Conservation (phyloP, 208 protist species). For the Trypanosoma rangeli region DNA sequence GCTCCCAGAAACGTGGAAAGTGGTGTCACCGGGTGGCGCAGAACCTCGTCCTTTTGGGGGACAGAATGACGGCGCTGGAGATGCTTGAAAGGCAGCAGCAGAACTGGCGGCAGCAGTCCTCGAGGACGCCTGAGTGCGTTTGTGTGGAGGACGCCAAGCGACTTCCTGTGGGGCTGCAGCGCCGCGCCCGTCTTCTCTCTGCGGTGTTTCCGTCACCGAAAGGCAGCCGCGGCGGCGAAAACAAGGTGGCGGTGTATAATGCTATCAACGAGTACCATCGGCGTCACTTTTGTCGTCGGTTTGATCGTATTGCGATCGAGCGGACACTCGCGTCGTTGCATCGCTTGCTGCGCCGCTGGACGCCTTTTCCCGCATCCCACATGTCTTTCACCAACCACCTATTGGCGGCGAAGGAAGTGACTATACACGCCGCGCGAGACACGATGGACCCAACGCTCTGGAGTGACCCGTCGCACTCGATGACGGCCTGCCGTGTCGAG, state of each 20-base stretch:
- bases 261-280: constrained; percentile 61
- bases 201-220: constrained; percentile 45
- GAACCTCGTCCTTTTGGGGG: constrained; percentile 50
- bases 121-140: not conserved
- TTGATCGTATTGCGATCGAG: constrained; percentile 68
- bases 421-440: constrained; percentile 32
- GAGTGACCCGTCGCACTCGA: constrained; percentile 27
- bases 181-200: constrained; percentile 59
- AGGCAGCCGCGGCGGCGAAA: not conserved
- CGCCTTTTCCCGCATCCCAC: constrained; percentile 41
- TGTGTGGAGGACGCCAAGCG: constrained; percentile 4
- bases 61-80: constrained; percentile 44
- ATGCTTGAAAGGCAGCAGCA: constrained; percentile 50
- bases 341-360: constrained; percentile 50
- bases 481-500: constrained; percentile 39
- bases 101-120: constrained; percentile 29
- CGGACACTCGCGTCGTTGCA: constrained; percentile 38
- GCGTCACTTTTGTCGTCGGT: constrained; percentile 53
- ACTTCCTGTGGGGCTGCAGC: constrained; percentile 52
- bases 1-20: constrained; percentile 57
- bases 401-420: constrained; percentile 17
- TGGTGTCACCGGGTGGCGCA: constrained; percentile 66
- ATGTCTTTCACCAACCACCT: constrained; percentile 29
- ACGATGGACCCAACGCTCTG: constrained; percentile 41
- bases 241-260: constrained; percentile 43